Evolutionary conservation across 2,329 filamentous ascomycete genomes (phyloP).

Genomic region (Phyllosticta citribraziliensis): DNA sequence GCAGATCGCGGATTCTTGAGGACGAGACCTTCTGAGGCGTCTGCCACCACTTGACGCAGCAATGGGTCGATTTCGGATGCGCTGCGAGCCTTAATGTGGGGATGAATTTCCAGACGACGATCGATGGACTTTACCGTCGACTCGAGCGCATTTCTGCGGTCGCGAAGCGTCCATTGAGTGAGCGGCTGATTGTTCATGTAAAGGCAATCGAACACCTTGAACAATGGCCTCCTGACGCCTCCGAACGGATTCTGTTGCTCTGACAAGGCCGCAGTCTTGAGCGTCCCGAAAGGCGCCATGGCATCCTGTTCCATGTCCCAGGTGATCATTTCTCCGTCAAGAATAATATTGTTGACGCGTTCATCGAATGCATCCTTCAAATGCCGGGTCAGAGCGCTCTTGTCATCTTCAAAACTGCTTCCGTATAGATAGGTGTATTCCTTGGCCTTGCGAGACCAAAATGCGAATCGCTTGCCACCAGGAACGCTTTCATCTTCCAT

Average conservation of each 20-base stretch:
- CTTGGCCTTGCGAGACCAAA: constrained; percentile 94
- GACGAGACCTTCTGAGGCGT: constrained; percentile 81
- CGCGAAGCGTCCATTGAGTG: constrained; percentile 71
- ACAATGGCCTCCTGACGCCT: constrained; percentile 63
- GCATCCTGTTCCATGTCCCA: constrained; percentile 85
- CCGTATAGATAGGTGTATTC: constrained; percentile 96
- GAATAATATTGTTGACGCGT: constrained; percentile 73
- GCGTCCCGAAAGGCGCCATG: constrained; percentile 79
- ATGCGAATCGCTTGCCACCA: constrained; percentile 66
- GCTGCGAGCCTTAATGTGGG: constrained; percentile 55
- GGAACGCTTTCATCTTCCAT: constrained; percentile 54
- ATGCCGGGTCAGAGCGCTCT: constrained; percentile 70
- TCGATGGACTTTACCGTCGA: constrained; percentile 59
- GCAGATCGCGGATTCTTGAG: constrained; percentile 84
- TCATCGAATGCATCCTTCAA: constrained; percentile 66
- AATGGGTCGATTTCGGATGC: constrained; percentile 67
- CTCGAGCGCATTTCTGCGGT: constrained; percentile 67
- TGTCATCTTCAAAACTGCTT: constrained; percentile 60
- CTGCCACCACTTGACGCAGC: constrained; percentile 73
- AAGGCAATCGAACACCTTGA: constrained; percentile 82
- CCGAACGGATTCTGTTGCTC: constrained; percentile 64
- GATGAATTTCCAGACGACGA: constrained; percentile 74
- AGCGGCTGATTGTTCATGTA: constrained; percentile 74
- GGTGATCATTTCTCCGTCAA: constrained; percentile 98
- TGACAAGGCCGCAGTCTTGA: constrained; percentile 80